Conservation (phyloP, 225 moss, liverwort and hornwort species). For the Polytrichum commune region DNA sequence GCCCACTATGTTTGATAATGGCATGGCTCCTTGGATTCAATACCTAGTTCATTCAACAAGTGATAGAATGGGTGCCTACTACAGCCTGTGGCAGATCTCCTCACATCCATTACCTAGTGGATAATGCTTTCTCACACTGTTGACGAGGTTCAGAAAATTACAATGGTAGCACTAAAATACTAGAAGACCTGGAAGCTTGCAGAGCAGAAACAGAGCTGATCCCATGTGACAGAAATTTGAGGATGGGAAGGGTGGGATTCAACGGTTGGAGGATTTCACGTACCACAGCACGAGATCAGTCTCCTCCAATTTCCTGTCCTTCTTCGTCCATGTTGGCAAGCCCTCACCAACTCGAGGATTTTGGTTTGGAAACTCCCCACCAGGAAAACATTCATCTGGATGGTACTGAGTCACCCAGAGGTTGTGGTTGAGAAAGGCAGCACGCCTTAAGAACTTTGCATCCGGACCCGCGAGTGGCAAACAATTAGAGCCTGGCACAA, state of each 20-base stretch:
- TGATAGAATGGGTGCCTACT: too few relatives aligned
- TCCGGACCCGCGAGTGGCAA: slow-evolving; percentile 77
- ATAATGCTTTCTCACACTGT: too few relatives aligned
- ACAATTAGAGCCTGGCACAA: slow-evolving; percentile 87
- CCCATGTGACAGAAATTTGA: background rate
- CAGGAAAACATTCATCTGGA: slow-evolving; percentile 71
- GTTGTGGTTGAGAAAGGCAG: slow-evolving; percentile 80
- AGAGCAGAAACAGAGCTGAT: too few relatives aligned
- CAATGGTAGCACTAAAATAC: too few relatives aligned
- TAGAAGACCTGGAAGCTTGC: too few relatives aligned
- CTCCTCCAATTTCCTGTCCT: slow-evolving; percentile 76
- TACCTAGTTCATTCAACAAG: too few relatives aligned
- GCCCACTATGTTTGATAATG: too few relatives aligned
- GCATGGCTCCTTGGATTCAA: too few relatives aligned
- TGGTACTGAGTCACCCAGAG: slow-evolving; percentile 81
- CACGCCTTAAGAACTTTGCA: slow-evolving; percentile 81
- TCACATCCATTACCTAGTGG: too few relatives aligned
- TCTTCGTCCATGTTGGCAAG: slow-evolving; percentile 73
- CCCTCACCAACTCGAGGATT: slow-evolving; percentile 86
- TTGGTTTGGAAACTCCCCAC: slow-evolving; percentile 94
- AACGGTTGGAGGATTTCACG: background rate
- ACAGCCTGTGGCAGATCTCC: too few relatives aligned
- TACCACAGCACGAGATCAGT: slow-evolving; percentile 89
- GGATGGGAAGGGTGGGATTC: background rate
- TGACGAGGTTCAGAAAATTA: too few relatives aligned